Conservation (phyloP, 345 rosid genomes). For the Ricinus communis region DNA sequence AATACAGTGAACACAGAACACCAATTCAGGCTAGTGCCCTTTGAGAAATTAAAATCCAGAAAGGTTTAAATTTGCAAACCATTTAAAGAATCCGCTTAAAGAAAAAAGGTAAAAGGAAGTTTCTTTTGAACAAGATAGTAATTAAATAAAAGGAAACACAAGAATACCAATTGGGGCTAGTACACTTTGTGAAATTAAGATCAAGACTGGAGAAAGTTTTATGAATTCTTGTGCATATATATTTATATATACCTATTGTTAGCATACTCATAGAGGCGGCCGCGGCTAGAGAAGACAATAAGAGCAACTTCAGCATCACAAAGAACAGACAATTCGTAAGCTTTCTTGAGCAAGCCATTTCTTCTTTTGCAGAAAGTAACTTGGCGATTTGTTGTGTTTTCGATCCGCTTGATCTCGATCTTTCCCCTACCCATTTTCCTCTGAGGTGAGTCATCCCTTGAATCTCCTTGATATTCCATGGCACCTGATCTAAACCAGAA, state of each 20-base stretch:
- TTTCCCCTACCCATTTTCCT: slow-evolving; percentile 91
- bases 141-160: too few relatives aligned
- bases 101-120: too few relatives aligned
- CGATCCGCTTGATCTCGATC: slow-evolving; percentile 99
- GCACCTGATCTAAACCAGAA: slow-evolving; percentile 10
- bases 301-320: slow-evolving; percentile 87
- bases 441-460: slow-evolving; percentile 49
- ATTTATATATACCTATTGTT: slow-evolving; percentile 64
- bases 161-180: too few relatives aligned
- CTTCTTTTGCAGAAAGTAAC: slow-evolving; percentile 98
- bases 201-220: neutral
- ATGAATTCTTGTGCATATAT: neutral
- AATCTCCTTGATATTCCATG: slow-evolving; percentile 36
- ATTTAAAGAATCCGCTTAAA: too few relatives aligned
- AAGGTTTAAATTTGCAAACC: neutral
- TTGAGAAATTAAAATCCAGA: slow-evolving; percentile 22
- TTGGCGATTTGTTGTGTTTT: slow-evolving; percentile 96
- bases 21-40: neutral
- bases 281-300: slow-evolving; percentile 96
- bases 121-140: too few relatives aligned
- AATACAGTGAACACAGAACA: neutral
- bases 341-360: slow-evolving; percentile 92
- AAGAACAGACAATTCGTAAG: slow-evolving; percentile 92
- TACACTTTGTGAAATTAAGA: neutral
- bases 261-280: slow-evolving; percentile 97